Percentiles rank a stretch among this genome's conserved stretches.
These are phyloP conservation scores for Plectosphaerella cucumerina DNA, from an alignment of 2,329 filamentous ascomycete genomes.

Conservation along the genomic window DNA sequence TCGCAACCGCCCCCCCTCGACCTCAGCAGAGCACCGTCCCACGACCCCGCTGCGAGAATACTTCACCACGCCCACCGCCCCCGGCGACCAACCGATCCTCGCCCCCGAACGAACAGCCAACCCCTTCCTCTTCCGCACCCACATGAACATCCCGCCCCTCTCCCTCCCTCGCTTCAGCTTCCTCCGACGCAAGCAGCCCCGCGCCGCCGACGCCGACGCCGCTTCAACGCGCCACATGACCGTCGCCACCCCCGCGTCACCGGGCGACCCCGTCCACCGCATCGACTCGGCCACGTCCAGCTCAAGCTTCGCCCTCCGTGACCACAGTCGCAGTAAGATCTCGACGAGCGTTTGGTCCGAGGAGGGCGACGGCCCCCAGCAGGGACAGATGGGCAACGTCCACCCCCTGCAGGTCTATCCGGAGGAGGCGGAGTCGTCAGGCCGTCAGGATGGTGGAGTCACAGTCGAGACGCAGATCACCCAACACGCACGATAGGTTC, in stretches of 20 bases:
- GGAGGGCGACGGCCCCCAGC: constrained; percentile 6
- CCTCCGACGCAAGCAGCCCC: background rate
- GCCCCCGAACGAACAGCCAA: constrained; percentile 13
- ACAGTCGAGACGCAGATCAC: constrained; percentile 19
- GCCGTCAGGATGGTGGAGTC: constrained; percentile 5
- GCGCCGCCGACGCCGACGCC: background rate
- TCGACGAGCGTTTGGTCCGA: constrained; percentile 24
- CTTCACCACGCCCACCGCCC: background rate
- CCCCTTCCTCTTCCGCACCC: constrained; percentile 30
- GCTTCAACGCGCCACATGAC: background rate
- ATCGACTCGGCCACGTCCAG: constrained; percentile 1
- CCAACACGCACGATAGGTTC: background rate
- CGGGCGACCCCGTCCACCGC: background rate
- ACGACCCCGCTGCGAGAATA: background rate
- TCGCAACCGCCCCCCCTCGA: background rate
- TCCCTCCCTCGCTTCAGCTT: constrained; percentile 9
- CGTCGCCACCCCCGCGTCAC: background rate
- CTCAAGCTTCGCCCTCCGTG: constrained; percentile 3
- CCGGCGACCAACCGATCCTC: background rate
- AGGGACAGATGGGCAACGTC: background rate
- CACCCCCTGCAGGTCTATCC: constrained; percentile 8
- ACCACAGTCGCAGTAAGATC: constrained; percentile 4
- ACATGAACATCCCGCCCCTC: constrained; percentile 16
- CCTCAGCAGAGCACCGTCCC: background rate
- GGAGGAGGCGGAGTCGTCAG: constrained; percentile 2